Conservation (phyloP, 2,329 filamentous ascomycete species). For the Talaromyces sp. region DNA sequence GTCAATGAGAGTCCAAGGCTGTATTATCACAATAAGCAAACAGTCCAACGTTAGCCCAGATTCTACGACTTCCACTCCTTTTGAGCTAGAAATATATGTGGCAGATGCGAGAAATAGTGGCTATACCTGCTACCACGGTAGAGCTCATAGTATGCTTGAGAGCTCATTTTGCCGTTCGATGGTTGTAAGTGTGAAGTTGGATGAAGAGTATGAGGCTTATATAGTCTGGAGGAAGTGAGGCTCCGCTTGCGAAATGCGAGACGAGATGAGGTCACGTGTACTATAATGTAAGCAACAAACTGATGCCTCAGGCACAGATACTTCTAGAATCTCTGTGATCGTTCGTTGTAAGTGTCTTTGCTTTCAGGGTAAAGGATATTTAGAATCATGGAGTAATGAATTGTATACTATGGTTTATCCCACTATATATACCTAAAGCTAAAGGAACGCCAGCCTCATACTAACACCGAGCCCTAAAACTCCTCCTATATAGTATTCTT, state of each 20-base stretch:
- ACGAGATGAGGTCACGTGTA: background rate
- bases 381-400: background rate
- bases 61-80: slow-evolving; percentile 1
- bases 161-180: slow-evolving; percentile 43
- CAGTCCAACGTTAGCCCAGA: slow-evolving; percentile 23
- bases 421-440: slow-evolving; percentile 10
- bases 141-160: slow-evolving; percentile 77
- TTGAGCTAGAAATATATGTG: background rate
- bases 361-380: background rate
- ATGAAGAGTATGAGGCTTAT: background rate
- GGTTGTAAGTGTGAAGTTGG: background rate
- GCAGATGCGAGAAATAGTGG: background rate
- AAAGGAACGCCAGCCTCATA: slow-evolving; percentile 7
- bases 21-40: slow-evolving; percentile 19
- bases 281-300: background rate
- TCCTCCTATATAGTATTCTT: slow-evolving; percentile 8
- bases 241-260: background rate
- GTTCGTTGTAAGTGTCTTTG: background rate
- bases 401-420: background rate
- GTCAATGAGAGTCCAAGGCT: slow-evolving; percentile 92
- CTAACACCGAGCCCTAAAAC: background rate
- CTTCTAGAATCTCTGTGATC: background rate
- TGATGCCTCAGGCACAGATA: slow-evolving; percentile 7
- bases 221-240: slow-evolving; percentile 7
- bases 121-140: slow-evolving; percentile 94